phyloP scores from a whole-genome alignment of 176 grass and related monocot species.

The Saccharum spontaneum region DNA sequence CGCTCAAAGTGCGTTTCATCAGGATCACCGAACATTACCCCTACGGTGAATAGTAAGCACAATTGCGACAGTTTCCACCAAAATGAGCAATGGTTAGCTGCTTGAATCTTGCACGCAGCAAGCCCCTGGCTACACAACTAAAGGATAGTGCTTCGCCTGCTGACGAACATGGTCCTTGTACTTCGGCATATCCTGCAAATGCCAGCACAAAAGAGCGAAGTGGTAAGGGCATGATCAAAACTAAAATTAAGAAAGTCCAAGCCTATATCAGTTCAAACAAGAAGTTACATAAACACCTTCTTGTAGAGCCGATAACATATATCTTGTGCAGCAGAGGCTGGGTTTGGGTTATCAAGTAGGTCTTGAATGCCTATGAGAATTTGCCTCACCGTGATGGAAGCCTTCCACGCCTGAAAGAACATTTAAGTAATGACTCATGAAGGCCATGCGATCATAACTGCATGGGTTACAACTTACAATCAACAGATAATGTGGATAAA shows the following conservation, averaged over 20 bases:
- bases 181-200: conserved; percentile 50
- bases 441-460: not conserved
- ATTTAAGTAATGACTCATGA: not conserved
- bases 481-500: conserved; percentile 3
- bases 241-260: not conserved
- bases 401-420: conserved; percentile 72
- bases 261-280: not conserved
- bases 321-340: conserved; percentile 59
- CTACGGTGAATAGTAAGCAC: not conserved
- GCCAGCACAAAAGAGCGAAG: conserved; percentile 22
- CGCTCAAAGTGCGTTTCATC: not conserved
- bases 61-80: not conserved
- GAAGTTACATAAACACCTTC: conserved; percentile 37
- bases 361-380: conserved; percentile 89
- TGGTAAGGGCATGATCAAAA: not conserved
- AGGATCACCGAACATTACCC: not conserved
- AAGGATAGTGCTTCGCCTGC: conserved; percentile 73
- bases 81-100: not conserved
- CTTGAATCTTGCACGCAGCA: not conserved
- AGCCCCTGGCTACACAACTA: conserved; percentile 29
- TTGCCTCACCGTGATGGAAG: conserved; percentile 82
- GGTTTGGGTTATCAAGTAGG: conserved; percentile 75
- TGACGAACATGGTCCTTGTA: conserved; percentile 59
- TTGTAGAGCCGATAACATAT: conserved; percentile 56
- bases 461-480: not conserved